Base-by-base conservation (phyloP, 306 rosid genomes). In the Urtica urens region DNA sequence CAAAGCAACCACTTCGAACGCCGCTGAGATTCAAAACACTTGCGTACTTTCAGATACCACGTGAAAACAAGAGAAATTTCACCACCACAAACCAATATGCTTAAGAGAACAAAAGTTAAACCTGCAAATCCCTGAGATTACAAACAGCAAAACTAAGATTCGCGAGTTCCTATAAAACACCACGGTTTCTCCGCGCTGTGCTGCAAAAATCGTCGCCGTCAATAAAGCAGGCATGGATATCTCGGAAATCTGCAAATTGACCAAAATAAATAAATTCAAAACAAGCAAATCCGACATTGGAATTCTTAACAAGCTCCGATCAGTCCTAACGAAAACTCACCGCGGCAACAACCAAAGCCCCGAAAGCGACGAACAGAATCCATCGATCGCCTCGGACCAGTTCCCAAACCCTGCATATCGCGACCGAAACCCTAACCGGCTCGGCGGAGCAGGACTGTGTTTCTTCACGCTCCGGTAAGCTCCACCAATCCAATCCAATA, bases 81-180 rank as follows among this genome's bases (percentile, higher is more conserved):
- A 17, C 10, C 4, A 42, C 22, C 47, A 23, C 23, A 42, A 20
- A 18, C 11, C 11, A 6, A 12, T n/a, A n/a, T n/a, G 11, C 25
- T 27, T 4, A 2, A 16, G 26, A 44, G 23, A 31, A 54, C 3
- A 43, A 60, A 55, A 70, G 27, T 51, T 30, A 23, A n/a, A 86
- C 93, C 86, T 81, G 83, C 79, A 81, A 49, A 81, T 73, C 43
- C 80, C 95, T 6, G 95, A 86, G 29, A 71, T 67, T 17, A 78
- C 22, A 62, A 80, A 81, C 57, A 86, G 47, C 13, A 81, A 46
- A 63, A 65, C 66, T 54, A 86, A 60, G 48, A 67, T 28, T 57
- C 54, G 39, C 3, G 74, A 59, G 44, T 73, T 81, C 75, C 77
- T 66, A 41, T 62, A 65, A 59, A 86, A 86, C 35, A 47, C 69